Conservation (phyloP, 306 rosid species). For the Quercus parvula region DNA sequence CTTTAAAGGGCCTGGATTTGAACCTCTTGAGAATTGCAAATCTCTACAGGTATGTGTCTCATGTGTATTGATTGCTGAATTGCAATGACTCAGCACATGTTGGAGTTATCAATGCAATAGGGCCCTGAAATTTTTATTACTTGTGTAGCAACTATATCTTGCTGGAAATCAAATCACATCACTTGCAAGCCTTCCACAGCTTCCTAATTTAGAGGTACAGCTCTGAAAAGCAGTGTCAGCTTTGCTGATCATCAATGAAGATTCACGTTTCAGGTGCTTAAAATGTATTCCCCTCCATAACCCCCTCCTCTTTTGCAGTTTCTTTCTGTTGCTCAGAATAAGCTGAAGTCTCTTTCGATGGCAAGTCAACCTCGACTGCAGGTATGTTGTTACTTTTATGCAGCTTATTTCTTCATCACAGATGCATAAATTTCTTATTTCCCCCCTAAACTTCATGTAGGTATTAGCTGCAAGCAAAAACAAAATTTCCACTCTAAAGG, state of each 20-base stretch:
- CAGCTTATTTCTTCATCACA: background rate
- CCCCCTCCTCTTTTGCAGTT: constrained; percentile 48
- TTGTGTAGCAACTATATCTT: constrained; percentile 85
- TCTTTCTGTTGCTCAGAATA: constrained; percentile 97
- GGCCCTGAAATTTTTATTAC: constrained; percentile 22
- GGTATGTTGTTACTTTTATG: constrained; percentile 49
- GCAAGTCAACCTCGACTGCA: constrained; percentile 98
- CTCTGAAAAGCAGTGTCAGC: constrained; percentile 11
- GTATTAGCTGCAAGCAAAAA: constrained; percentile 99
- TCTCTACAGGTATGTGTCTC: constrained; percentile 72
- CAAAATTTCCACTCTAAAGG: constrained; percentile 82
- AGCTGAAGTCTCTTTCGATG: constrained; percentile 89
- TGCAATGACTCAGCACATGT: background rate
- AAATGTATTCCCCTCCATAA: background rate
- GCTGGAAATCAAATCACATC: constrained; percentile 99
- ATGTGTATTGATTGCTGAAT: constrained; percentile 10
- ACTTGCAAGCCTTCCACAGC: constrained; percentile 90
- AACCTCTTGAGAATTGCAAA: constrained; percentile 92
- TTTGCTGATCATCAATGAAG: constrained; percentile 12
- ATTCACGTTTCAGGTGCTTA: constrained; percentile 15
- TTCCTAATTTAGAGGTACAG: constrained; percentile 95
- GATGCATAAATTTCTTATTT: background rate
- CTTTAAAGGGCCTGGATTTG: constrained; percentile 98
- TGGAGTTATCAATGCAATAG: background rate
- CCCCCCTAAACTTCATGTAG: constrained; percentile 39